A percentile compares a stretch with the other conserved stretches of the same genome.
Evolutionary conservation across 495 filamentous ascomycete species (phyloP).

Genomic region (Penicillium silybi): DNA sequence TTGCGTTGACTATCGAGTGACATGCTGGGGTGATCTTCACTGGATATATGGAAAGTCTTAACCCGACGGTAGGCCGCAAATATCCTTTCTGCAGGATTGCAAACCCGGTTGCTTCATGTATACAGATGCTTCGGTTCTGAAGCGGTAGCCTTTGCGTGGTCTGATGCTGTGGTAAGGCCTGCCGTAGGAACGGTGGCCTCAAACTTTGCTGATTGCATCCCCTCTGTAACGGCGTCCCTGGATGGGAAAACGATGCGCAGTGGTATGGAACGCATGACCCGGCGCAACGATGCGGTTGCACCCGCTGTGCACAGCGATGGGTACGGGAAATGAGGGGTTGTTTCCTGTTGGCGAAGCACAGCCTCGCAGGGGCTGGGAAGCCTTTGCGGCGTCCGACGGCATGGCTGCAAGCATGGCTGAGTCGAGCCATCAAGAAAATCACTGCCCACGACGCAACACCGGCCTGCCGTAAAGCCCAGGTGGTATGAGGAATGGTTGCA

Average conservation of each 20-base stretch:
- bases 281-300: not conserved
- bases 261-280: not conserved
- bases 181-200: not conserved
- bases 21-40: not conserved
- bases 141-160: not conserved
- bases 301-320: not conserved
- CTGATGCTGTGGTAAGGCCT: not conserved
- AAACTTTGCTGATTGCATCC: not conserved
- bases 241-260: not conserved
- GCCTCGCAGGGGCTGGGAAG: not conserved
- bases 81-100: not conserved
- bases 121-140: not conserved
- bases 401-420: too few species aligned
- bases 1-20: not conserved
- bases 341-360: not conserved
- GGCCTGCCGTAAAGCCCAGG: too few species aligned
- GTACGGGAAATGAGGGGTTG: not conserved
- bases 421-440: not conserved
- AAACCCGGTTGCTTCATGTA: not conserved
- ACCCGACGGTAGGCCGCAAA: slow-evolving; percentile 2
- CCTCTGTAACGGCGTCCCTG: not conserved
- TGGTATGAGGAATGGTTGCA: not conserved
- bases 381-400: not conserved
- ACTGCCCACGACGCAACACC: not conserved
- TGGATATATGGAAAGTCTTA: not conserved